A percentile compares a stretch with the other conserved stretches of the same genome.
These are phyloP conservation scores for Fusarium denticulatum DNA, from an alignment of 2,329 filamentous ascomycete species.

Conservation along the genomic window DNA sequence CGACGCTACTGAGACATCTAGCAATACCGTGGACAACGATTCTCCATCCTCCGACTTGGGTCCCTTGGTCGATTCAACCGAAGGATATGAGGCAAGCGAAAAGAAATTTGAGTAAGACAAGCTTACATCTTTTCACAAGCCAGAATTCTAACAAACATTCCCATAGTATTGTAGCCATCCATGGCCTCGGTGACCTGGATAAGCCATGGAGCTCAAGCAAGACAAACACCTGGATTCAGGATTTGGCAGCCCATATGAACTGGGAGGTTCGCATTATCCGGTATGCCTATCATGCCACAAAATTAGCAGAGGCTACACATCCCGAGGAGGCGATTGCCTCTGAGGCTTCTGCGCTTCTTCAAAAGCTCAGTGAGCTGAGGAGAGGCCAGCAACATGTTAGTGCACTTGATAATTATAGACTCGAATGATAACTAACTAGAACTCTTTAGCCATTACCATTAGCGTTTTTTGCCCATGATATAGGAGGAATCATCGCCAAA, in stretches of 20 bases:
- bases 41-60: too few relatives aligned
- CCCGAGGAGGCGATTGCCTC: background rate
- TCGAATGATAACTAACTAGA: too few relatives aligned
- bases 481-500: constrained; percentile 3
- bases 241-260: background rate
- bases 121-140: too few relatives aligned
- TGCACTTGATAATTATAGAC: too few relatives aligned
- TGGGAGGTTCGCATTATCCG: background rate
- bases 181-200: background rate
- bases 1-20: background rate
- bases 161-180: background rate
- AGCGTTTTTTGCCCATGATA: background rate
- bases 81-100: background rate
- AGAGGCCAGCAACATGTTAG: too few relatives aligned
- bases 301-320: background rate
- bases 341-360: background rate
- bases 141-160: background rate
- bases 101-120: background rate
- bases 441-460: background rate
- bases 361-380: background rate
- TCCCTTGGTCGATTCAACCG: background rate
- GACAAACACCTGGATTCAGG: background rate
- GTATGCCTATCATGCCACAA: background rate
- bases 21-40: background rate
- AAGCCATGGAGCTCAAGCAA: background rate